phyloP scores from a whole-genome alignment of 2,329 filamentous ascomycete genomes.

The Talaromyces sp. region DNA sequence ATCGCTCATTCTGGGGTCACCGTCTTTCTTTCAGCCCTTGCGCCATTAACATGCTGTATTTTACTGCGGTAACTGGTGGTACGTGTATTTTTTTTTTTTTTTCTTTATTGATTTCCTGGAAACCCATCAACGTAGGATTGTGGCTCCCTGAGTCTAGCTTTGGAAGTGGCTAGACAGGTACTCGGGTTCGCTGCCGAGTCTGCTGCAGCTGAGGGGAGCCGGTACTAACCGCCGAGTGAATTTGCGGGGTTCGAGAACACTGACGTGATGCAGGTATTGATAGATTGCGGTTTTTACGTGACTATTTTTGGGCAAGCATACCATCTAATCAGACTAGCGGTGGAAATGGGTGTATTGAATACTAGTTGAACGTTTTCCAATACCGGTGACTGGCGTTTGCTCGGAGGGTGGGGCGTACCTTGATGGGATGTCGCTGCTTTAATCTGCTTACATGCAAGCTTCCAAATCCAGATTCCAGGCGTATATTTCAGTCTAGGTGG shows the following conservation, averaged over 20 bases:
- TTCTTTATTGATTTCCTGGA: background rate
- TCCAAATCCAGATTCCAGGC: background rate
- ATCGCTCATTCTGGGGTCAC: slow-evolving; percentile 3
- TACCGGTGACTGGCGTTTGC: background rate
- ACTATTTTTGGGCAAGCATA: background rate
- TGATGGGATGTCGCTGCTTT: slow-evolving; percentile 1
- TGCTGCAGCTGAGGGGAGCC: too few species aligned
- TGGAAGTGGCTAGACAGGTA: too few species aligned
- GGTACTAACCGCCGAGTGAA: too few species aligned
- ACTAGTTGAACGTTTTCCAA: too few species aligned
- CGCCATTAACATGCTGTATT: too few species aligned
- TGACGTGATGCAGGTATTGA: too few species aligned
- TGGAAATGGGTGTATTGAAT: too few species aligned
- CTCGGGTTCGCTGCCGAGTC: too few species aligned
- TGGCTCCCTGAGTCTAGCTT: background rate
- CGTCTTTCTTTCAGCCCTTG: background rate
- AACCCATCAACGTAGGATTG: too few species aligned
- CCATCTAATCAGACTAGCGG: too few species aligned
- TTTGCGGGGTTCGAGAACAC: too few species aligned
- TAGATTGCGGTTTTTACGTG: background rate
- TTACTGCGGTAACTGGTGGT: too few species aligned
- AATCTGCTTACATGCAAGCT: background rate
- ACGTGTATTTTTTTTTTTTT: background rate
- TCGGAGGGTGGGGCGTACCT: slow-evolving; percentile 3
- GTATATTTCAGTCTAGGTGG: background rate